Conservation (phyloP, 2,329 filamentous ascomycete genomes). For the Ophiostoma tasmaniense region DNA sequence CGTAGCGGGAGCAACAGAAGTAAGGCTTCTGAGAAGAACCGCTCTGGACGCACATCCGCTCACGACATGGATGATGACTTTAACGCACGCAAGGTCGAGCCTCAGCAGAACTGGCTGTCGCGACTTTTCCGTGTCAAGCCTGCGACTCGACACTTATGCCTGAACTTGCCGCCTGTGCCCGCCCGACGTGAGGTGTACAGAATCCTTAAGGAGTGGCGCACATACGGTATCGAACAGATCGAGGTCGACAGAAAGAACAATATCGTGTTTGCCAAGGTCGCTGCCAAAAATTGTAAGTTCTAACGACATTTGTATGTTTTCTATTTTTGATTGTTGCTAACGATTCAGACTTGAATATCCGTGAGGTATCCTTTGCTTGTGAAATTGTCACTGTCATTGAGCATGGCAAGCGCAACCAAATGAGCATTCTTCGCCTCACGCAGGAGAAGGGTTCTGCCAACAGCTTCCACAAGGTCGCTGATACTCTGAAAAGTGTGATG, state of each 20-base stretch:
- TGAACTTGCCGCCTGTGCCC: conserved; percentile 61
- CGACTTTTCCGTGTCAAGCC: conserved; percentile 87
- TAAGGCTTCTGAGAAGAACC: conserved; percentile 12
- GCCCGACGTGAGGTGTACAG: conserved; percentile 69
- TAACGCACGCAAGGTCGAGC: conserved; percentile 49
- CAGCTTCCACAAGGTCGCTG: conserved; percentile 76
- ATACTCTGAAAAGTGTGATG: conserved; percentile 64
- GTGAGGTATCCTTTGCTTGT: conserved; percentile 77
- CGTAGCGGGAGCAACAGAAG: conserved; percentile 12
- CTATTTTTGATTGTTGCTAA: background rate
- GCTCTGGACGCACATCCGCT: conserved; percentile 6
- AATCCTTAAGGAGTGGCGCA: conserved; percentile 70
- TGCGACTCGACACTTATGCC: conserved; percentile 64
- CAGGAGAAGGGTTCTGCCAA: conserved; percentile 88
- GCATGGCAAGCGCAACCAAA: conserved; percentile 64
- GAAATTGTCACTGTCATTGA: conserved; percentile 87
- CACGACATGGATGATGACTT: conserved; percentile 29
- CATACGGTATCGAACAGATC: conserved; percentile 72
- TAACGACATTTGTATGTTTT: background rate
- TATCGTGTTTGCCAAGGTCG: conserved; percentile 70
- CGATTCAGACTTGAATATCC: conserved; percentile 55
- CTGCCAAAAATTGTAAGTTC: conserved; percentile 49
- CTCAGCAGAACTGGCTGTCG: conserved; percentile 78
- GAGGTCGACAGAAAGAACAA: conserved; percentile 70
- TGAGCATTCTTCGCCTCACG: conserved; percentile 77